Conservation (phyloP, 306 rosid genomes). For the Pachyrhizus erosus region DNA sequence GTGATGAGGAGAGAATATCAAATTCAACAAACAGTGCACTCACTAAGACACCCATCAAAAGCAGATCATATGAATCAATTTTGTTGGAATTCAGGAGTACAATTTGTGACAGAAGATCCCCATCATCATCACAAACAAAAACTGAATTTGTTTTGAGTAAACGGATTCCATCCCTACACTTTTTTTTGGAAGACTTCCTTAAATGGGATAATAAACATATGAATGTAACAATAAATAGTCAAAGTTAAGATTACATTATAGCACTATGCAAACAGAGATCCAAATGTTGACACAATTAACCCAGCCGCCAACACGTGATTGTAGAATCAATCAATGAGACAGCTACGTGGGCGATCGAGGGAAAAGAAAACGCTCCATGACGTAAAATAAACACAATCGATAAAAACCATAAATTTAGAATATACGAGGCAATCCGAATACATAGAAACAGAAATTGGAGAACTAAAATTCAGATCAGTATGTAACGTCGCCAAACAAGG, state of each 20-base stretch:
- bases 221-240: background rate
- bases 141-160: background rate
- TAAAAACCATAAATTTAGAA: no score
- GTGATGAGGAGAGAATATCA: background rate
- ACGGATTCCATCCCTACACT: background rate
- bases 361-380: background rate
- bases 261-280: background rate
- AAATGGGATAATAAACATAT: background rate
- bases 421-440: background rate
- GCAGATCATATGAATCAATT: background rate
- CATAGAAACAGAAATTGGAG: background rate
- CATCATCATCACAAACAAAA: slow-evolving; percentile 27
- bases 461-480: slow-evolving; percentile 33
- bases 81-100: background rate
- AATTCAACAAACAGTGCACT: background rate
- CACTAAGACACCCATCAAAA: background rate
- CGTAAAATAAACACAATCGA: background rate
- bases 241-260: background rate
- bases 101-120: slow-evolving; percentile 15
- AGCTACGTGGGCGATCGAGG: background rate
- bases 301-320: slow-evolving; percentile 24
- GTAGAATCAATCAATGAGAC: slow-evolving; percentile 5
- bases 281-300: background rate
- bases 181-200: background rate
- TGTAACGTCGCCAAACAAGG: background rate